Evolutionary conservation across 73 alveolate genomes (phyloP).

Genomic region (Tetrahymena malaccensis): DNA sequence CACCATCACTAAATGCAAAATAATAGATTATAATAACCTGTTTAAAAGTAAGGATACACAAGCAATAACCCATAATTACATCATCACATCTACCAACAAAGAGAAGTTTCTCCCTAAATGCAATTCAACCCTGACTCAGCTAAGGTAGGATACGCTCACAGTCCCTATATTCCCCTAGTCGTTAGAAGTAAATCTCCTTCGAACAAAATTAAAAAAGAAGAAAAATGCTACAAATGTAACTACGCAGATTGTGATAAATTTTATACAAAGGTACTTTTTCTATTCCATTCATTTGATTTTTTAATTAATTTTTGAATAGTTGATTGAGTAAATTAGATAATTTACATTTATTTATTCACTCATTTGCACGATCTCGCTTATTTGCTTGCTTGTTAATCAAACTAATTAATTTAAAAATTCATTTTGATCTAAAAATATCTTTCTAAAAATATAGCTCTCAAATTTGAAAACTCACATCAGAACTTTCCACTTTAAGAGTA

Average conservation of each 20-base stretch:
- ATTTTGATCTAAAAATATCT: neutral
- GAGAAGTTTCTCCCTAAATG: neutral
- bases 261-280: neutral
- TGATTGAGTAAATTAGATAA: neutral
- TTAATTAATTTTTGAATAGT: neutral
- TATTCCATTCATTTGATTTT: neutral
- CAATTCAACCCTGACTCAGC: neutral
- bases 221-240: neutral
- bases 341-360: neutral
- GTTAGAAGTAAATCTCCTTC: neutral
- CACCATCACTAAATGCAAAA: neutral
- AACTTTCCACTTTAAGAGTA: neutral
- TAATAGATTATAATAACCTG: neutral
- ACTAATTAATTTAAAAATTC: neutral
- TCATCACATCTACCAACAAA: neutral
- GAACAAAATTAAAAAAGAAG: neutral
- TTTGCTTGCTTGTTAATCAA: no score
- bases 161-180: neutral
- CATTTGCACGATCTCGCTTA: no score
- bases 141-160: neutral
- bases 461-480: neutral
- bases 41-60: neutral
- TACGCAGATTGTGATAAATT: neutral
- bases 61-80: neutral
- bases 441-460: neutral